A percentile compares a stretch with the other conserved stretches of the same genome.
phyloP scores from a whole-genome alignment of 2,329 filamentous ascomycete genomes.

The Fusarium bactridioides region DNA sequence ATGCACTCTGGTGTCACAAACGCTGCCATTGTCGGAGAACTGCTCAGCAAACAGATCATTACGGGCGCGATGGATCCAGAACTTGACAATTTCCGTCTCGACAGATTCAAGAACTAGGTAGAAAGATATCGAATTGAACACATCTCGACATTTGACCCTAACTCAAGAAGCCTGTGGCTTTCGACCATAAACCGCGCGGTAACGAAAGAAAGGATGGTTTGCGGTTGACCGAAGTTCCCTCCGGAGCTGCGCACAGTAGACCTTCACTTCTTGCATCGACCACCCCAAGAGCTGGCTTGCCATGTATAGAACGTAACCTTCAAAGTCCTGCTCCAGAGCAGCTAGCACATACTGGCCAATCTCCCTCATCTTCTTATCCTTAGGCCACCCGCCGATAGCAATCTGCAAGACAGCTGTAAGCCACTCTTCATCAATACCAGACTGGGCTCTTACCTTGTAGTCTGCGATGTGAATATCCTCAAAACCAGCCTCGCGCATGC shows the following conservation, averaged over 20 bases:
- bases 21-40: slow-evolving; percentile 23
- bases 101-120: not conserved
- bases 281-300: not conserved
- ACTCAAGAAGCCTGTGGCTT: not conserved
- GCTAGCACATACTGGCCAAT: not conserved
- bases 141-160: accelerated
- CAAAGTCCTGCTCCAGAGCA: not conserved
- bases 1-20: slow-evolving; percentile 33
- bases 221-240: not conserved
- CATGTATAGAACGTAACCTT: slow-evolving; percentile 1
- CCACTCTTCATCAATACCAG: too few relatives aligned
- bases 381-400: not conserved
- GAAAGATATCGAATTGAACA: accelerated
- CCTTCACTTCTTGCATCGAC: not conserved
- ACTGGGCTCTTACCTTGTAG: not conserved
- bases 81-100: not conserved
- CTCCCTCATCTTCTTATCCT: not conserved
- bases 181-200: not conserved
- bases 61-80: not conserved
- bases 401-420: not conserved
- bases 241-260: not conserved
- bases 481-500: not conserved
- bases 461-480: not conserved
- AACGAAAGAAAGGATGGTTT: slow-evolving; percentile 1
- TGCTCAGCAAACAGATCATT: slow-evolving; percentile 15